Evolutionary conservation across 768 basidiomycete species (phyloP).

Genomic region (Pleurotus citrinopileatus): DNA sequence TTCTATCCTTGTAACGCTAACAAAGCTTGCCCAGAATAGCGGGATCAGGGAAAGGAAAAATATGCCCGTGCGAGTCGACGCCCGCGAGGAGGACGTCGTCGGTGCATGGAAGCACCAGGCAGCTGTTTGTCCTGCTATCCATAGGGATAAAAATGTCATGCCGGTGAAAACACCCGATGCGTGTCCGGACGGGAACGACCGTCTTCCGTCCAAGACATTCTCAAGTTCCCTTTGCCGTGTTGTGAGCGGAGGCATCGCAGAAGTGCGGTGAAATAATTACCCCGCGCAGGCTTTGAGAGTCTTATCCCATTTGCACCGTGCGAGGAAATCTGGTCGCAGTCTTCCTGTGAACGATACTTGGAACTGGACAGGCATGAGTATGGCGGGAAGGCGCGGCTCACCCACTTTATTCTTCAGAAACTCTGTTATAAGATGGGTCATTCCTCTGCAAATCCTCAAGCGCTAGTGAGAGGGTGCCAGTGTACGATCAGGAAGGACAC

Average conservation of each 20-base stretch:
- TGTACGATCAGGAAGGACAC: conserved; percentile 12
- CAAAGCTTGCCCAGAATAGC: conserved; percentile 54
- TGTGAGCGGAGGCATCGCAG: conserved; percentile 6
- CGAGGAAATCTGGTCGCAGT: conserved; percentile 65
- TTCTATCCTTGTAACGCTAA: conserved; percentile 60
- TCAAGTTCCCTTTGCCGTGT: conserved; percentile 28
- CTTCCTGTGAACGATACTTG: conserved; percentile 30
- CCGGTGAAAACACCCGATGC: conserved; percentile 65
- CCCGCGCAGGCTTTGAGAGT: conserved; percentile 49
- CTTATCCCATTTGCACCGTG: conserved; percentile 61
- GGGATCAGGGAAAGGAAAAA: conserved; percentile 51
- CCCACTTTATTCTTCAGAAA: conserved; percentile 59
- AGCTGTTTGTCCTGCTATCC: conserved; percentile 62
- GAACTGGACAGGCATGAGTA: not conserved
- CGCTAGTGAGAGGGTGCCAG: not conserved
- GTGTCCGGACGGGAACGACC: conserved; percentile 71
- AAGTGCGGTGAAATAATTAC: conserved; percentile 25
- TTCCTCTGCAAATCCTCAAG: conserved; percentile 29
- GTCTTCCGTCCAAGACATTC: conserved; percentile 45
- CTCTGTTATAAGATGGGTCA: conserved; percentile 43
- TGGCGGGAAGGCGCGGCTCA: conserved; percentile 20
- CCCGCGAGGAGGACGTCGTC: conserved; percentile 29
- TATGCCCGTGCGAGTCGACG: conserved; percentile 44
- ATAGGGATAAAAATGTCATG: conserved; percentile 61
- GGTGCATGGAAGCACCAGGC: conserved; percentile 50